Percentiles rank a stretch among this genome's conserved stretches.
These are phyloP conservation scores for Trametopsis cervina DNA, from an alignment of 768 basidiomycete species.

Conservation along the genomic window DNA sequence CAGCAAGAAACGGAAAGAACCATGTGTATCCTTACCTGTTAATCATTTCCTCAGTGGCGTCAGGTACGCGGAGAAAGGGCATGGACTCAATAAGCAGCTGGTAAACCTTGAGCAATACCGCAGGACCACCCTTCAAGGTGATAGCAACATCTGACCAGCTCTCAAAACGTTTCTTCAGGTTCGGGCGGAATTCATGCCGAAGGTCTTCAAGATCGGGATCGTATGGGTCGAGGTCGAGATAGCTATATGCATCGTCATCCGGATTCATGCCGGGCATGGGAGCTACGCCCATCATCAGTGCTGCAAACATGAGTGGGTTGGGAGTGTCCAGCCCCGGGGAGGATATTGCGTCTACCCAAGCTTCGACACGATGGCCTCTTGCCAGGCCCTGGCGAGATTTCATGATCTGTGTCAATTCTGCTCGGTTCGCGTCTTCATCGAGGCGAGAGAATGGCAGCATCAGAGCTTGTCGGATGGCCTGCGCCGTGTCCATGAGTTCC, in stretches of 20 bases:
- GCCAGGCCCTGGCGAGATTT: slow-evolving; percentile 32
- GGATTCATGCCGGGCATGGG: slow-evolving; percentile 31
- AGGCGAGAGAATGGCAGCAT: slow-evolving; percentile 41
- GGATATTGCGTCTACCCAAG: slow-evolving; percentile 44
- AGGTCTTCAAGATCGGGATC: slow-evolving; percentile 57
- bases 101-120: slow-evolving; percentile 35
- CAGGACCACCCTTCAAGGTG: slow-evolving; percentile 32
- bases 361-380: slow-evolving; percentile 34
- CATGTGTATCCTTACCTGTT: slow-evolving; percentile 32
- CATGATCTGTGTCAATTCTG: slow-evolving; percentile 39
- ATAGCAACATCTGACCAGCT: slow-evolving; percentile 44
- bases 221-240: slow-evolving; percentile 41
- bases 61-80: slow-evolving; percentile 47
- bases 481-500: slow-evolving; percentile 43
- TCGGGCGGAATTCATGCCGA: slow-evolving; percentile 53
- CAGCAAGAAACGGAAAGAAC: not conserved
- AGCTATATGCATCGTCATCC: slow-evolving; percentile 40
- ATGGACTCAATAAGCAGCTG: slow-evolving; percentile 40
- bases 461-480: slow-evolving; percentile 37
- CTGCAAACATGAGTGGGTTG: slow-evolving; percentile 55
- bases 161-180: slow-evolving; percentile 48
- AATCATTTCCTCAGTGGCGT: slow-evolving; percentile 52
- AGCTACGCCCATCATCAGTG: slow-evolving; percentile 56
- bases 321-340: slow-evolving; percentile 32
- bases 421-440: slow-evolving; percentile 31